These are phyloP conservation scores for Penicillium expansum DNA, from an alignment of 2,329 filamentous ascomycete species.

Conservation along the genomic window DNA sequence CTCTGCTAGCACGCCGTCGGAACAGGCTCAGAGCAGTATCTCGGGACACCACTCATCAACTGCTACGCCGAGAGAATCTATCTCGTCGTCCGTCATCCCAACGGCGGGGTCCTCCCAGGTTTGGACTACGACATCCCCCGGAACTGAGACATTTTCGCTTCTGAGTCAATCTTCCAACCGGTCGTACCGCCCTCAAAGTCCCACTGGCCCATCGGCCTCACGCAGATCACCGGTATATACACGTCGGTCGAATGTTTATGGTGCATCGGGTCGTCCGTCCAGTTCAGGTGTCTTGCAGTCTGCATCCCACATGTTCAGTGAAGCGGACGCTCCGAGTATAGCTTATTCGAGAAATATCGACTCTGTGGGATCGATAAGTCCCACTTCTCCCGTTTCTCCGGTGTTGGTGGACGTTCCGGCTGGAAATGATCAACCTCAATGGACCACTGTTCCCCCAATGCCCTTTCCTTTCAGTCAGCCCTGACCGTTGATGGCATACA, in stretches of 20 bases:
- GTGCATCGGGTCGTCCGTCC: conserved; percentile 8
- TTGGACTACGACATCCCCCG: conserved; percentile 10
- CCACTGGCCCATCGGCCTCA: not conserved
- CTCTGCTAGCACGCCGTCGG: not conserved
- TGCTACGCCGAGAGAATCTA: conserved; percentile 1
- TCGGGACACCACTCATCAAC: conserved; percentile 3
- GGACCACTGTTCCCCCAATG: not conserved
- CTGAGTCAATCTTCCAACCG: not conserved
- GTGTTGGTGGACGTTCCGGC: not conserved
- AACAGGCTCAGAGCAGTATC: not conserved
- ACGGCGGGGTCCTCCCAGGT: conserved; percentile 13
- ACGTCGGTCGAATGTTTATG: conserved; percentile 5
- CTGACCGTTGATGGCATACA: not conserved
- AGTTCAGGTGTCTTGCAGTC: not conserved
- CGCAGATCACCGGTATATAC: not conserved
- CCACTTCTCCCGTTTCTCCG: not conserved
- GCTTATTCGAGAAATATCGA: not conserved
- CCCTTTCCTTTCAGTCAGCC: not conserved
- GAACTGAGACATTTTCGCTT: not conserved
- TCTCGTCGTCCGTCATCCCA: not conserved
- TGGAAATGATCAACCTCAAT: not conserved
- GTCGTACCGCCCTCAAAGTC: not conserved
- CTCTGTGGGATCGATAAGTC: not conserved
- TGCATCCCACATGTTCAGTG: not conserved
- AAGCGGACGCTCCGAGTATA: not conserved